A percentile compares a stretch with the other conserved stretches of the same genome.
Conservation (phyloP, 495 filamentous ascomycete species). For the Trichoderma erinaceum region DNA sequence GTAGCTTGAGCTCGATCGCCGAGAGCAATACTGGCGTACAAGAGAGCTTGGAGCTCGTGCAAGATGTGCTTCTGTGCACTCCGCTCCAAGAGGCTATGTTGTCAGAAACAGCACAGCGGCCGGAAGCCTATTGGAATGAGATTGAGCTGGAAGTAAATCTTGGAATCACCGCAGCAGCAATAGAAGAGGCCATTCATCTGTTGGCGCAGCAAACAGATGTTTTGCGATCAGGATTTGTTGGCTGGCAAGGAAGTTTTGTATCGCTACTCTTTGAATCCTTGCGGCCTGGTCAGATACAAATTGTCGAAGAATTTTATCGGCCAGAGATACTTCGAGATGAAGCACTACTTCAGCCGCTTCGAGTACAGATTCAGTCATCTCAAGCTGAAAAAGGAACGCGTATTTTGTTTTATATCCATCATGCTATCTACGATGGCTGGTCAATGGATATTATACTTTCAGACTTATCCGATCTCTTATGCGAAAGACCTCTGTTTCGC, state of each 20-base stretch:
- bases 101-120: conserved; percentile 52
- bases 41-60: conserved; percentile 31
- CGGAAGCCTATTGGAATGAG: conserved; percentile 66
- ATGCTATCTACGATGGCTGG: conserved; percentile 82
- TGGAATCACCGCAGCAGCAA: conserved; percentile 21
- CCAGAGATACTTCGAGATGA: conserved; percentile 18
- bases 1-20: not conserved
- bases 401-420: conserved; percentile 56
- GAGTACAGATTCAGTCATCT: conserved; percentile 40
- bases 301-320: conserved; percentile 25
- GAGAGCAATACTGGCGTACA: conserved; percentile 12
- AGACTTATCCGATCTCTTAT: conserved; percentile 49
- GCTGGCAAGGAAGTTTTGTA: conserved; percentile 45
- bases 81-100: conserved; percentile 75
- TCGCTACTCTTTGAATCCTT: conserved; percentile 57
- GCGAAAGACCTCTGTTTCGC: conserved; percentile 19
- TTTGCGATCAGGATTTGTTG: conserved; percentile 62
- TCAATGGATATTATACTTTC: conserved; percentile 64
- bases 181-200: conserved; percentile 42
- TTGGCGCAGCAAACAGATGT: conserved; percentile 55
- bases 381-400: conserved; percentile 19
- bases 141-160: conserved; percentile 51
- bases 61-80: conserved; percentile 55
- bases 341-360: conserved; percentile 53
- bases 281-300: conserved; percentile 34